A percentile compares a stretch with the other conserved stretches of the same genome.
Conservation (phyloP, 2,329 filamentous ascomycete genomes). For the Xylaria sp. region DNA sequence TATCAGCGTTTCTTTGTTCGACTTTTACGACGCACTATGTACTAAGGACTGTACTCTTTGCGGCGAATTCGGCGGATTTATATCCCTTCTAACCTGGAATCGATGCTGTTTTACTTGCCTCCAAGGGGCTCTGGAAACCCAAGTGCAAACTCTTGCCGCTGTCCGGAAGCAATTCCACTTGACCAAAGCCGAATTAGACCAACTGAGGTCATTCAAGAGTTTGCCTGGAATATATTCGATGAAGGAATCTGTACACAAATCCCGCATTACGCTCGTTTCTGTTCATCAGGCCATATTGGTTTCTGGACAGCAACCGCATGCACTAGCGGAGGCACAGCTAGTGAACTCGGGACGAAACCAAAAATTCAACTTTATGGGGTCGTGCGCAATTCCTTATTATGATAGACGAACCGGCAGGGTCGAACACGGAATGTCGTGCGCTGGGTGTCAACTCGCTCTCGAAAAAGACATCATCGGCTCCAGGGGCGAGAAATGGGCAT, state of each 20-base stretch:
- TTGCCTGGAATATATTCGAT: constrained; percentile 47
- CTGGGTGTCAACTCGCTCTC: constrained; percentile 49
- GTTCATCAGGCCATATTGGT: constrained; percentile 39
- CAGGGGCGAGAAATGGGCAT: constrained; percentile 35
- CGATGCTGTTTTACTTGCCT: constrained; percentile 27
- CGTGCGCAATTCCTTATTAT: constrained; percentile 39
- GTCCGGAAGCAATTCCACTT: constrained; percentile 14
- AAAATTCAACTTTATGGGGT: constrained; percentile 47
- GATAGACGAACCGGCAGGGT: constrained; percentile 37
- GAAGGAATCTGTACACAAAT: constrained; percentile 38
- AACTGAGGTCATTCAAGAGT: constrained; percentile 46
- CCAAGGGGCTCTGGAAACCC: constrained; percentile 4
- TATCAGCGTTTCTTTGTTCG: constrained; percentile 38
- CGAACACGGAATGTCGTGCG: constrained; percentile 50
- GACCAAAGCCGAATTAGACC: constrained; percentile 10
- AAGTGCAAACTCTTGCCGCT: constrained; percentile 15
- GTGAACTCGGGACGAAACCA: constrained; percentile 35
- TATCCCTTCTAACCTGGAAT: constrained; percentile 19
- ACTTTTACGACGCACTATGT: constrained; percentile 45
- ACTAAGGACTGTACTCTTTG: constrained; percentile 38
- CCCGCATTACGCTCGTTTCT: constrained; percentile 38
- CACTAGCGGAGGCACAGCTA: constrained; percentile 21
- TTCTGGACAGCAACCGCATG: constrained; percentile 32
- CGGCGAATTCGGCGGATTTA: constrained; percentile 20
- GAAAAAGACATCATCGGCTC: constrained; percentile 40